Evolutionary conservation across 2,329 filamentous ascomycete genomes (phyloP).

Genomic region (Penicillium sp.): DNA sequence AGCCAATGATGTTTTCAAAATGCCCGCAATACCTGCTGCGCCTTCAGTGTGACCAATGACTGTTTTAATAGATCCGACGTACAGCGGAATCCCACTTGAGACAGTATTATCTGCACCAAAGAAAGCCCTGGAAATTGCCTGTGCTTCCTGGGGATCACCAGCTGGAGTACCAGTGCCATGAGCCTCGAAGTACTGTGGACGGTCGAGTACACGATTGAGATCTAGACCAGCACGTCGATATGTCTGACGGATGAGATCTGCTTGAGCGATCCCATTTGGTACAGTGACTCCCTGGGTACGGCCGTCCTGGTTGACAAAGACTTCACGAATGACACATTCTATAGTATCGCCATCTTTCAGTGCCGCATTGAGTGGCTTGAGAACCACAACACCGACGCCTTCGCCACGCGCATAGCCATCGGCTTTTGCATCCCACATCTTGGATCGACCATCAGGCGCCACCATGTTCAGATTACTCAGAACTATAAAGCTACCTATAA

Average conservation of each 20-base stretch:
- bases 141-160: slow-evolving; percentile 26
- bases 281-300: slow-evolving; percentile 29
- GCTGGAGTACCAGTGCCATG: slow-evolving; percentile 39
- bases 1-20: slow-evolving; percentile 32
- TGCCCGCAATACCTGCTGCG: slow-evolving; percentile 22
- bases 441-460: slow-evolving; percentile 51
- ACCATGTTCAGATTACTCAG: slow-evolving; percentile 37
- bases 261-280: slow-evolving; percentile 35
- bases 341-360: slow-evolving; percentile 46
- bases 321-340: slow-evolving; percentile 33
- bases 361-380: slow-evolving; percentile 52
- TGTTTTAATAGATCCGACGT: slow-evolving; percentile 24
- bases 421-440: slow-evolving; percentile 44
- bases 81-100: slow-evolving; percentile 2
- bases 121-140: slow-evolving; percentile 14
- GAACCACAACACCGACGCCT: slow-evolving; percentile 48
- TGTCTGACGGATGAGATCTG: slow-evolving; percentile 34
- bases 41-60: slow-evolving; percentile 12
- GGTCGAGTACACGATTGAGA: slow-evolving; percentile 9
- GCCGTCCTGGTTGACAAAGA: slow-evolving; percentile 33
- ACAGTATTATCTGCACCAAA: not conserved
- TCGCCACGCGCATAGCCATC: slow-evolving; percentile 54
- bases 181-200: slow-evolving; percentile 41
- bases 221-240: slow-evolving; percentile 40
- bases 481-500: slow-evolving; percentile 2